Evolutionary conservation across 495 filamentous ascomycete species (phyloP).

Genomic region (Viridothelium virens): DNA sequence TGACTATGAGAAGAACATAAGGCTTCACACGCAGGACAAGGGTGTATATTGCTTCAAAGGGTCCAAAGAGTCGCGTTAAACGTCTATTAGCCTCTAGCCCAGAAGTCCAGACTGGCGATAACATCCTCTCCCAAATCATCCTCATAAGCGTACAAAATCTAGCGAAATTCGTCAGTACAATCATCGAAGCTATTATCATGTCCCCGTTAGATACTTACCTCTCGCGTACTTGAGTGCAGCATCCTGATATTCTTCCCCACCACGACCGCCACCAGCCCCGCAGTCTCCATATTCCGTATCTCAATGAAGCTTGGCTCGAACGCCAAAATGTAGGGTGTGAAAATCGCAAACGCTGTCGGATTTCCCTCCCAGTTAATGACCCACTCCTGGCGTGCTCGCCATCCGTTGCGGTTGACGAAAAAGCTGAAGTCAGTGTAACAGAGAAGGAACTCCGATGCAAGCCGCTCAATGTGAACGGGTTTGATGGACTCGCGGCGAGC

Average conservation of each 20-base stretch:
- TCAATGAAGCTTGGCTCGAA: constrained; percentile 99
- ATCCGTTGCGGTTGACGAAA: constrained; percentile 97
- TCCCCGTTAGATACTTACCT: constrained; percentile 52
- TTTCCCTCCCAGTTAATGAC: constrained; percentile 94
- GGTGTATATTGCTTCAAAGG: neutral
- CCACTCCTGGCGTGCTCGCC: constrained; percentile 94
- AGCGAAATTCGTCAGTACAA: constrained; percentile 18
- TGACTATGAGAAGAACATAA: neutral
- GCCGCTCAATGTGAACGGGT: constrained; percentile 95
- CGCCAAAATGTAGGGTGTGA: constrained; percentile 81
- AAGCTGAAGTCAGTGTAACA: constrained; percentile 98
- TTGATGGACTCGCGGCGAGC: constrained; percentile 84
- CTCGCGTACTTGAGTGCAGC: constrained; percentile 91
- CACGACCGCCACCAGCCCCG: constrained; percentile 83
- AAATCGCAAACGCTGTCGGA: constrained; percentile 83
- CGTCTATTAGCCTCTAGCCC: constrained; percentile 41
- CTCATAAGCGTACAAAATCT: constrained; percentile 96
- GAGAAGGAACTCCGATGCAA: constrained; percentile 92
- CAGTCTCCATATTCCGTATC: constrained; percentile 86
- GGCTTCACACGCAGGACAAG: neutral
- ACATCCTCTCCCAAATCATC: constrained; percentile 89
- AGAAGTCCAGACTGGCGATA: constrained; percentile 94
- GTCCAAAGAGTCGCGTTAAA: neutral
- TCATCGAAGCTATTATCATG: neutral
- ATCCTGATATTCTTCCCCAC: constrained; percentile 93